Percentiles rank a stretch among this genome's conserved stretches.
Evolutionary conservation across 2,329 filamentous ascomycete species (phyloP).

Genomic region (Lecanicillium sp.): DNA sequence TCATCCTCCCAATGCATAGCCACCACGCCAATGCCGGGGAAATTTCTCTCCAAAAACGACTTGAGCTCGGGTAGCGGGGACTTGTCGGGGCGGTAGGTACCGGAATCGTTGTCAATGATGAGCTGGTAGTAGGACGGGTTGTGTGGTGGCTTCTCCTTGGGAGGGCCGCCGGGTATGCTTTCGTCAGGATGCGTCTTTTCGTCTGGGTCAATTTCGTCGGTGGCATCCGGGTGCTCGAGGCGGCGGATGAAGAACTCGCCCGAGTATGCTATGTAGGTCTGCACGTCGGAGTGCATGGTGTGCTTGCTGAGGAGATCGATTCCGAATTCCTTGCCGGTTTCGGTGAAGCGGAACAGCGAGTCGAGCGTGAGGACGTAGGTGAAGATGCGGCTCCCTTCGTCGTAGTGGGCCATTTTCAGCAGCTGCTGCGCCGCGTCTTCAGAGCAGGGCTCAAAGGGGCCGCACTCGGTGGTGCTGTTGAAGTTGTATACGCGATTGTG

Average conservation of each 20-base stretch:
- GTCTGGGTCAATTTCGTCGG: constrained; percentile 33
- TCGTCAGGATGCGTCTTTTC: constrained; percentile 44
- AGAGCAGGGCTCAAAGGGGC: constrained; percentile 58
- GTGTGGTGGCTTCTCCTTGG: constrained; percentile 31
- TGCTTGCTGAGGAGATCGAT: constrained; percentile 92
- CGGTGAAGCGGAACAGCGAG: constrained; percentile 80
- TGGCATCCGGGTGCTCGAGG: constrained; percentile 41
- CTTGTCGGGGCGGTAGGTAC: constrained; percentile 85
- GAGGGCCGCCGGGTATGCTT: constrained; percentile 39
- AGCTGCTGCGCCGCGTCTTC: constrained; percentile 70
- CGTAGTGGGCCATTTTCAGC: constrained; percentile 77
- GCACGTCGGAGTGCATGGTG: constrained; percentile 93
- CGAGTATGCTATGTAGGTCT: constrained; percentile 82
- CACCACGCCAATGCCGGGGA: constrained; percentile 69
- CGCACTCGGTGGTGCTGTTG: constrained; percentile 66
- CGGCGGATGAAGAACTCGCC: constrained; percentile 89
- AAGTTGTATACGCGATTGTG: constrained; percentile 87
- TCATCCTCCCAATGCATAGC: constrained; percentile 75
- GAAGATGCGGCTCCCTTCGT: constrained; percentile 78
- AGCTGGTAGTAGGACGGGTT: constrained; percentile 66
- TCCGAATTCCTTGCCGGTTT: constrained; percentile 91
- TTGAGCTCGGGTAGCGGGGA: constrained; percentile 65
- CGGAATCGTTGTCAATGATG: constrained; percentile 90
- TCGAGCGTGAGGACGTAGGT: constrained; percentile 91
- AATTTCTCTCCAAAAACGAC: constrained; percentile 60